These are phyloP conservation scores for Dissophora globulifera DNA, from an alignment of 192 early-diverging fungal species.

Conservation along the genomic window DNA sequence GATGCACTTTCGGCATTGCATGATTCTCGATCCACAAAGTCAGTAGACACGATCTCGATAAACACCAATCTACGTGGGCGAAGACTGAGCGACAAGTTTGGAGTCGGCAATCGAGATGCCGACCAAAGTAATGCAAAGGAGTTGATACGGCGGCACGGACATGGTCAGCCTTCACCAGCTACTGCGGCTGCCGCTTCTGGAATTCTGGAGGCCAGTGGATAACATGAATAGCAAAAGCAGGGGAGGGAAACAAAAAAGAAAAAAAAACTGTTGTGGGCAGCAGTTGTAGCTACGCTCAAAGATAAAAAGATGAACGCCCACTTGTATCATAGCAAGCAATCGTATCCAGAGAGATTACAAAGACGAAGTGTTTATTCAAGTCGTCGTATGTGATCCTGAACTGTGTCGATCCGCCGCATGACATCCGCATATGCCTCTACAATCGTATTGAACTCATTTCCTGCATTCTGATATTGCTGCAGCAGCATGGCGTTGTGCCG, in stretches of 20 bases:
- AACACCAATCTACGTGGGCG: neutral
- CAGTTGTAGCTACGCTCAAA: neutral
- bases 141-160: neutral
- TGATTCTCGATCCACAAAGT: neutral
- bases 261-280: no score
- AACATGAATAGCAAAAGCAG: neutral
- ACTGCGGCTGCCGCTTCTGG: neutral
- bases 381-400: constrained; percentile 43
- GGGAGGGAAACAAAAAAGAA: no score
- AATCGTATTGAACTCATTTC: constrained; percentile 42
- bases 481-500: constrained; percentile 19
- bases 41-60: neutral
- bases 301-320: neutral
- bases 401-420: constrained; percentile 30
- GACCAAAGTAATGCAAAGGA: neutral
- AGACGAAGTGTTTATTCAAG: neutral
- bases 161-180: neutral
- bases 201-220: constrained; percentile 21
- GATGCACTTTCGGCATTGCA: neutral
- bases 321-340: constrained; percentile 3
- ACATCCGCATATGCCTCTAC: constrained; percentile 39
- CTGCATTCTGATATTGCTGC: constrained; percentile 29
- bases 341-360: neutral
- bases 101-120: neutral
- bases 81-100: constrained; percentile 1